A percentile compares a stretch with the other conserved stretches of the same genome.
Evolutionary conservation across 2,329 filamentous ascomycete species (phyloP).

Genomic region (Stenocarpella maydis): DNA sequence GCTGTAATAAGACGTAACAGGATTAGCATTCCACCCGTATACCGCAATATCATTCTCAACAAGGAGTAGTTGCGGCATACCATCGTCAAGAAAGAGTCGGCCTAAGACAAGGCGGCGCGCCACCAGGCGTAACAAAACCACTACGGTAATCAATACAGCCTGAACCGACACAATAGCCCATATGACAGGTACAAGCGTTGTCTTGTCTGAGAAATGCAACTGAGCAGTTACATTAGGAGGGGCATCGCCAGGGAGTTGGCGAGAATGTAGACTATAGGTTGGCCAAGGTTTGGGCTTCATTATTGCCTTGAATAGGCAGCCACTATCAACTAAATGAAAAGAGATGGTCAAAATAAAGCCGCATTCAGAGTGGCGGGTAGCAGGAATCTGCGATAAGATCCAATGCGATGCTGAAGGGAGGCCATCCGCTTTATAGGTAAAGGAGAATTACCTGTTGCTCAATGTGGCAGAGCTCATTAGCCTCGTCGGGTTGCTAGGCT

Average conservation of each 20-base stretch:
- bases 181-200: slow-evolving; percentile 10
- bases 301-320: neutral
- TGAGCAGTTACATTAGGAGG: slow-evolving; percentile 5
- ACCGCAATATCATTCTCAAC: neutral
- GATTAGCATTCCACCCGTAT: neutral
- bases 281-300: neutral
- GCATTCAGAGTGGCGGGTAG: neutral
- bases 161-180: neutral
- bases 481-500: neutral
- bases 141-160: neutral
- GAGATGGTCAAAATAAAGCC: neutral
- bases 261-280: neutral
- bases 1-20: neutral
- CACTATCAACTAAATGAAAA: neutral
- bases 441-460: neutral
- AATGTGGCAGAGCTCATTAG: neutral
- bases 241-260: neutral
- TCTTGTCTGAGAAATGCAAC: slow-evolving; percentile 2
- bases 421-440: neutral
- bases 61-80: neutral
- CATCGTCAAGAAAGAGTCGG: slow-evolving; percentile 4
- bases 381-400: neutral
- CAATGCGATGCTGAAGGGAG: neutral
- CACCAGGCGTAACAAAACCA: slow-evolving; percentile 2
- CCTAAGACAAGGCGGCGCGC: slow-evolving; percentile 6